phyloP scores from a whole-genome alignment of 1,284 basidiomycete genomes.

The Apiotrichum mycotoxinovorans region DNA sequence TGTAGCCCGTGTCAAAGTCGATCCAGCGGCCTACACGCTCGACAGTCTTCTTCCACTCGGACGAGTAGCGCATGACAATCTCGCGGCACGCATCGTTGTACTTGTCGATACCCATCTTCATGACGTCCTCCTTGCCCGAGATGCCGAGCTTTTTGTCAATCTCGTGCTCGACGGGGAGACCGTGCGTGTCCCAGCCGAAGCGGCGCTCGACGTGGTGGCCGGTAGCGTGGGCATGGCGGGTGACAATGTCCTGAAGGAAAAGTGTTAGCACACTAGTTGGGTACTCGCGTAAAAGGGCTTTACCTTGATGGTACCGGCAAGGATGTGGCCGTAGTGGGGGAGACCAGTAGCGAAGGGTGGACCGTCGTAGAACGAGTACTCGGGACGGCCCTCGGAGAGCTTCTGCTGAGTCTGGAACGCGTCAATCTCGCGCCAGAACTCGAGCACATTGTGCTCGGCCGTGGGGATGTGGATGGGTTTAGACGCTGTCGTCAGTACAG shows the following conservation, averaged over 20 bases:
- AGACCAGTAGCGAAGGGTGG: constrained; percentile 97
- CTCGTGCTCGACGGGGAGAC: constrained; percentile 97
- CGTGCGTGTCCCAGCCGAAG: constrained; percentile 99
- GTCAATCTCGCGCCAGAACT: constrained; percentile 94
- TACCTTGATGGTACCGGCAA: constrained; percentile 88
- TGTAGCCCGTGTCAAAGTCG: constrained; percentile 99
- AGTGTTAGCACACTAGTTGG: neutral
- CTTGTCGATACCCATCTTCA: constrained; percentile 92
- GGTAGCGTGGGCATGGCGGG: constrained; percentile 87
- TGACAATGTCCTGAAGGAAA: constrained; percentile 77
- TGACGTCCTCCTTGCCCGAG: constrained; percentile 87
- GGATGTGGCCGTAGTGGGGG: constrained; percentile 90
- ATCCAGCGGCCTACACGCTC: constrained; percentile 99
- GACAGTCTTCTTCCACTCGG: constrained; percentile 90
- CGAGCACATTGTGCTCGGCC: constrained; percentile 88
- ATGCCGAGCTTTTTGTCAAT: constrained; percentile 97
- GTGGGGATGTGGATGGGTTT: constrained; percentile 77
- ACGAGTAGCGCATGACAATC: constrained; percentile 96
- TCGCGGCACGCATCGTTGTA: constrained; percentile 96
- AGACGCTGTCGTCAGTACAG: constrained; percentile 27
- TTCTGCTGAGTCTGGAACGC: constrained; percentile 93
- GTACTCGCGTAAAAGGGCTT: constrained; percentile 1
- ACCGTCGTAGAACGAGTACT: constrained; percentile 95
- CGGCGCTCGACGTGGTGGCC: constrained; percentile 92
- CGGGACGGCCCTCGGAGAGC: constrained; percentile 79